These are phyloP conservation scores for Microcos paniculata DNA, from an alignment of 345 rosid species.

Conservation along the genomic window DNA sequence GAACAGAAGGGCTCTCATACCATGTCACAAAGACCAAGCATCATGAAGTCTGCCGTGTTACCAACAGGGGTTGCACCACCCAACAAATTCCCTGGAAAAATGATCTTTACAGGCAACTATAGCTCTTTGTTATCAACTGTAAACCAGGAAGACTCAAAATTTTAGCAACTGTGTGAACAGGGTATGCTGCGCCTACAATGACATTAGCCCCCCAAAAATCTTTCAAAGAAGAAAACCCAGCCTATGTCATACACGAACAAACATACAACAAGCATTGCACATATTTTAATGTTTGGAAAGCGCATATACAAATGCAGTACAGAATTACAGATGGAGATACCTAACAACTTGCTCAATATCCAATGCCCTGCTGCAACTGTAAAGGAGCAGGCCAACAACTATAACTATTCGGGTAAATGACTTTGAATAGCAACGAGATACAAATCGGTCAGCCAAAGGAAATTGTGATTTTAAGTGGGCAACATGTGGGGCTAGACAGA, in stretches of 20 bases:
- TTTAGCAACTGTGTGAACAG: constrained; percentile 89
- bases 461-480: constrained; percentile 54
- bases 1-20: constrained; percentile 40
- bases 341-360: constrained; percentile 88
- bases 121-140: constrained; percentile 88
- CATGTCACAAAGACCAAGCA: constrained; percentile 99
- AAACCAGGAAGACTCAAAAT: constrained; percentile 95
- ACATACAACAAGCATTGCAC: constrained; percentile 82
- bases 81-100: constrained; percentile 79
- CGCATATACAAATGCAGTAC: constrained; percentile 95
- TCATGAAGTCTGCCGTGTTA: constrained; percentile 77
- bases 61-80: constrained; percentile 67
- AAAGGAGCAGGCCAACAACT: constrained; percentile 46
- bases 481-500: constrained; percentile 68
- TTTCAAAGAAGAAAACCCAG: constrained; percentile 99
- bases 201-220: constrained; percentile 97
- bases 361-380: constrained; percentile 91
- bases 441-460: constrained; percentile 78
- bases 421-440: constrained; percentile 86
- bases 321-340: constrained; percentile 92
- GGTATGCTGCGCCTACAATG: constrained; percentile 96
- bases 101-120: constrained; percentile 90
- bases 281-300: constrained; percentile 90
- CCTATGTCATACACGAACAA: constrained; percentile 92
- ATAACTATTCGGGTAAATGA: constrained; percentile 60